A percentile compares a stretch with the other conserved stretches of the same genome.
phyloP scores from a whole-genome alignment of 2,329 filamentous ascomycete genomes.

The Thielaviopsis cerberus region DNA sequence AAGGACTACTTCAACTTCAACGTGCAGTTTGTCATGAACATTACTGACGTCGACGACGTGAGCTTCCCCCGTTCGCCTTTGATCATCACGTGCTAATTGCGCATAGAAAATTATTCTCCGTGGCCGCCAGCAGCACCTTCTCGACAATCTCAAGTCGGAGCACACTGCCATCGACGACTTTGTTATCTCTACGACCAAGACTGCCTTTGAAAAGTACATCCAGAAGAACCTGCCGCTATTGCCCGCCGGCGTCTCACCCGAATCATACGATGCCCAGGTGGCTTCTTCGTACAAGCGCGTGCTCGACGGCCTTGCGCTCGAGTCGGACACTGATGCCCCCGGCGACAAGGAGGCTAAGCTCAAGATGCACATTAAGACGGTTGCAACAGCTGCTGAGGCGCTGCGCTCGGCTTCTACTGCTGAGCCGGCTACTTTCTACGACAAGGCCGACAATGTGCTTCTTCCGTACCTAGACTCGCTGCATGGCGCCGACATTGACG shows the following conservation, averaged over 20 bases:
- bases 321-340: constrained; percentile 35
- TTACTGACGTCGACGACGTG: constrained; percentile 63
- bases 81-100: not conserved
- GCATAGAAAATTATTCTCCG: constrained; percentile 35
- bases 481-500: constrained; percentile 43
- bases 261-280: constrained; percentile 30
- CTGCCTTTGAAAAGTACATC: constrained; percentile 38
- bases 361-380: constrained; percentile 68
- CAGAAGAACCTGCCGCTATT: constrained; percentile 36
- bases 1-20: constrained; percentile 68
- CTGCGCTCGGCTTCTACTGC: constrained; percentile 20
- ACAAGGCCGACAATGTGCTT: constrained; percentile 46
- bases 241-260: constrained; percentile 22
- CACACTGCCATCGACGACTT: constrained; percentile 8
- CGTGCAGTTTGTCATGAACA: constrained; percentile 81
- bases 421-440: constrained; percentile 30
- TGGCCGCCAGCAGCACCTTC: constrained; percentile 59
- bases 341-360: constrained; percentile 70
- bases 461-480: constrained; percentile 64
- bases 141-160: constrained; percentile 28
- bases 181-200: constrained; percentile 7
- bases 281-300: constrained; percentile 36
- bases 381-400: constrained; percentile 28
- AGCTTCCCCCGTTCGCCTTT: constrained; percentile 2
- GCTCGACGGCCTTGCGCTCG: constrained; percentile 34